Base-by-base conservation (phyloP, 306 rosid genomes). In the Vicia sativa region DNA sequence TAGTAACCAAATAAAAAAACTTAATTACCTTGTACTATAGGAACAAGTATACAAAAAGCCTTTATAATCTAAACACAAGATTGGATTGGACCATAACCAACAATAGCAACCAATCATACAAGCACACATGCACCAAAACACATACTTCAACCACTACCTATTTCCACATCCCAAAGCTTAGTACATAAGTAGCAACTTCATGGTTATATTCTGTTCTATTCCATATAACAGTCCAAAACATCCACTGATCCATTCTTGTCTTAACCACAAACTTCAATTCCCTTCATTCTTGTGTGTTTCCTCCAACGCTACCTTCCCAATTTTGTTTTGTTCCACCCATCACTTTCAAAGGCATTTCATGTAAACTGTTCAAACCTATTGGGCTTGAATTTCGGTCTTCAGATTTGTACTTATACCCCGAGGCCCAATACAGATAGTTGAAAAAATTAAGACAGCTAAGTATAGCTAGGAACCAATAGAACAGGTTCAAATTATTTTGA, bases 381-480 rank as follows among this genome's bases (percentile, higher is more conserved):
- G 75, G 54, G 31, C 62, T 43, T 5, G 57, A 49, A 25, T 57
- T 39, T 0, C 11, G 71, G 9, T 73, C 85, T 44, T 76, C 87
- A n/a, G 78, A 14, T 70, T 87, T 88, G 83, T 88, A 91, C 77
- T 88, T 83, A 83, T 91, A 91, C 64, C 87, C 38, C 0, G 80
- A 70, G 23, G 95, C 91, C 86, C 89, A 89, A 41, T 76, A 87
- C 10, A 91, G 72, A 76, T 83, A 91, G 80, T 77, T 82, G 19
- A 81, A 71, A 41, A 91, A 87, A 77, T 91, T 89, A 14, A 91
- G 73, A 61, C 81, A 43, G 60, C 97, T 89, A 21, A 91, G 87
- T 2, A 72, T 76, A 10, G 97, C 95, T 74, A 91, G 76, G 71
- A 91, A 89, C 86, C 88, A 91, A 65, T 91, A 91, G 57, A 91